Base-by-base conservation (phyloP, 768 basidiomycete genomes). In the Rhodotorula taiwanensis region DNA sequence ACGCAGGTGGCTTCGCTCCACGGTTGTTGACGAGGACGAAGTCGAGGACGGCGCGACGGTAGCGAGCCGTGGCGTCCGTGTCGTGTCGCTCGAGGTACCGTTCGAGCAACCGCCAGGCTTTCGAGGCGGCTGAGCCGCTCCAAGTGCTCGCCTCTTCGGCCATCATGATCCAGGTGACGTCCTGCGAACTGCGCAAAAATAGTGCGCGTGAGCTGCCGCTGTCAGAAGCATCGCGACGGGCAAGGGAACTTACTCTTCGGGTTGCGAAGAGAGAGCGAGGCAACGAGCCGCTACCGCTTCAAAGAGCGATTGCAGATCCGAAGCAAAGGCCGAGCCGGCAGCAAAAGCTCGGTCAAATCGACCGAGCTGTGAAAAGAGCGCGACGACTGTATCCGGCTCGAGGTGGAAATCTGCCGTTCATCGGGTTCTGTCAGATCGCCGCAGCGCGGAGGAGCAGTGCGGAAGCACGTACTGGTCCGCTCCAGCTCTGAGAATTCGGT, bases 251-350 rank as follows among this genome's bases (percentile, higher is more conserved):
- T 80, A 82, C 62, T 55, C 59, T 25, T 70, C 56, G 0, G 53
- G 48, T 52, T 61, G 47, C 13, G 71, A 52, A 2, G 86, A 81
- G 47, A 95, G 77, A 61, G 85, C 83, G 51, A 93, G 76, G 75
- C 92, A 95, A 72, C 89, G 85, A 42, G 78, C 79, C 1, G 90
- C 84, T 66, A 98, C 77, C 66, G 83, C 80, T 45, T 82, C 81
- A 72, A 98, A 94, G 16, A 94, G 72, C 66, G 89, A 86, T 5
- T 84, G 83, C 87, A 97, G 88, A 74, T 95, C 89, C 45, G 90
- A 83, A 39, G 83, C 79, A 45, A 95, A 81, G 49, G 82, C 83
- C 39, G 83, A 81, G 4, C 89, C 92, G 33, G 84, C 82, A 9
- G 83, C 76, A 75, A 94, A 82, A 5, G 94, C 94, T 55, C 82